Evolutionary conservation across 352 stramenopile genomes (phyloP).

Genomic region (Globisporangium alternatum): DNA sequence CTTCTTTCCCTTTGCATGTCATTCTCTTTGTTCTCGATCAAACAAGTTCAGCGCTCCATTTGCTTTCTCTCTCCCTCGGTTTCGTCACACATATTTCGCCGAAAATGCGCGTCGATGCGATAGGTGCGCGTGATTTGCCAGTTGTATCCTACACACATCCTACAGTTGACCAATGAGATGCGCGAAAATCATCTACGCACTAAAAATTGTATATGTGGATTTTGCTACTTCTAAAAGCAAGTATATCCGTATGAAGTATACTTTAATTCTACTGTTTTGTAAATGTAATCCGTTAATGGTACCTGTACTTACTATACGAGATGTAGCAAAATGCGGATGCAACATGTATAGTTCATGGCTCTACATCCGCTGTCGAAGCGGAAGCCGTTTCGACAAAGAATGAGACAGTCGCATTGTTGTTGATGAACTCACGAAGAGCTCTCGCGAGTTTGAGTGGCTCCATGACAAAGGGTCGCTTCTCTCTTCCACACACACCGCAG

Average conservation of each 20-base stretch:
- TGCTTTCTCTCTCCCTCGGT: background rate
- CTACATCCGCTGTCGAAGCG: background rate
- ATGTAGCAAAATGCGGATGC: background rate
- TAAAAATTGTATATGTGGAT: background rate
- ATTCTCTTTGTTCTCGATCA: background rate
- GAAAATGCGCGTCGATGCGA: background rate
- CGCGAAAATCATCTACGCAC: background rate
- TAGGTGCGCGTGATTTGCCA: slow-evolving; percentile 5
- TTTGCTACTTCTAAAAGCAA: no score
- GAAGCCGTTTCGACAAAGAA: background rate
- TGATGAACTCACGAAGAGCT: background rate
- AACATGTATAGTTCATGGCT: background rate
- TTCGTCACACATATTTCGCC: background rate
- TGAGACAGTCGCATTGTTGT: slow-evolving; percentile 11
- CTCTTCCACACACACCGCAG: slow-evolving; percentile 3
- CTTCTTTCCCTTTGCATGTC: background rate
- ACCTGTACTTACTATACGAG: no score
- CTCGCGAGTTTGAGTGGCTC: background rate
- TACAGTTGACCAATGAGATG: background rate
- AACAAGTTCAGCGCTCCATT: no score
- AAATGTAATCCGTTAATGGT: no score
- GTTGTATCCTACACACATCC: background rate
- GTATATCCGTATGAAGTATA: no score
- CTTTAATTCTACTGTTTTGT: no score
- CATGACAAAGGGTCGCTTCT: background rate